Evolutionary conservation across 768 basidiomycete genomes (phyloP).

Genomic region (Pluteus cervinus): DNA sequence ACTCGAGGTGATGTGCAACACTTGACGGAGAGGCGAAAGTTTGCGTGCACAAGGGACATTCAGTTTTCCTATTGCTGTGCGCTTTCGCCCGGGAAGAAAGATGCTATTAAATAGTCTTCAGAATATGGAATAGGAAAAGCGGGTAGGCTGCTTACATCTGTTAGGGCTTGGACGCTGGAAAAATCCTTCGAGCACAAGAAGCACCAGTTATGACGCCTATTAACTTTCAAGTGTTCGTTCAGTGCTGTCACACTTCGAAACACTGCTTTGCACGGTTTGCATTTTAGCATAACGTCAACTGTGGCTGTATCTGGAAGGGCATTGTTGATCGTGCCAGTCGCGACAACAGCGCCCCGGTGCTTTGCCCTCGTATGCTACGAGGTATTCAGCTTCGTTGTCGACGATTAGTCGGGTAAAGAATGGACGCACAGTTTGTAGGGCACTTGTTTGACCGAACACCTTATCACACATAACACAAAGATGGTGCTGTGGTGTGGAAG

Average conservation of each 20-base stretch:
- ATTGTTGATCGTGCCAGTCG: too few relatives aligned
- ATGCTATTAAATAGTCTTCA: constrained; percentile 15
- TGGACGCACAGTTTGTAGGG: too few relatives aligned
- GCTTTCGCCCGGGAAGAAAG: constrained; percentile 17
- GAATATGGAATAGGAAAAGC: not conserved
- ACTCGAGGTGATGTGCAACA: constrained; percentile 33
- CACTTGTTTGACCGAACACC: too few relatives aligned
- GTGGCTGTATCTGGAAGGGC: too few relatives aligned
- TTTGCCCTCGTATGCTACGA: too few relatives aligned
- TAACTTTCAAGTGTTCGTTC: constrained; percentile 15
- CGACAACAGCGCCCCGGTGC: too few relatives aligned
- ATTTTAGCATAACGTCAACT: too few relatives aligned
- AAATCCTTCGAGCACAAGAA: constrained; percentile 26
- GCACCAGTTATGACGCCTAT: constrained; percentile 26
- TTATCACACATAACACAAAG: too few relatives aligned
- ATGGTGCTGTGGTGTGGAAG: too few relatives aligned
- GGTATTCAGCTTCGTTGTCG: too few relatives aligned
- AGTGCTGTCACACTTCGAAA: constrained; percentile 14
- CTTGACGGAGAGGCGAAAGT: constrained; percentile 28
- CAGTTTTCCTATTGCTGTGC: constrained; percentile 16
- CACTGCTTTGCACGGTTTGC: constrained; percentile 15
- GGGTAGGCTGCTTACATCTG: constrained; percentile 11
- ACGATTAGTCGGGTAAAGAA: too few relatives aligned
- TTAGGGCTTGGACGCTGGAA: constrained; percentile 10
- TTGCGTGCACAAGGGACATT: constrained; percentile 26